Evolutionary conservation across 306 rosid genomes (phyloP), one percentile per base, ranked within the genome.

Genomic region (Lathyrus sativus): DNA sequence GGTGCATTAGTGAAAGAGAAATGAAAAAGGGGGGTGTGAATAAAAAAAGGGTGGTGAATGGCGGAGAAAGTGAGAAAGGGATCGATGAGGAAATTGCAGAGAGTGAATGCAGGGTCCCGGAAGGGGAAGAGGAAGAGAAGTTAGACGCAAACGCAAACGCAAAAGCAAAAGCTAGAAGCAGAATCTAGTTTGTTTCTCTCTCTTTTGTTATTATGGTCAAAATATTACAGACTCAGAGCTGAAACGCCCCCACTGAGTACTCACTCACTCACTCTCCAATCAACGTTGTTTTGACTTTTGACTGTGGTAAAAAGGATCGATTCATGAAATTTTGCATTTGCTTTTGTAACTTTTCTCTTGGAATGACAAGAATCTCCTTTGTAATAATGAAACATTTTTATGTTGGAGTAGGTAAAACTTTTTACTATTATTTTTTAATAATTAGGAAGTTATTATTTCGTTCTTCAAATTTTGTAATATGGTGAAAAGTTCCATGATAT

Each of bases 81-180:
- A 24, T 66, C 74, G 71, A 28, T 3, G 69, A 60, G 11, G 69
- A 48, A 48, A 35, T 38, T 31, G 35, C 24, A 66, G 24, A 56
- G 35, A 41, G 59, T 3, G 19, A 12, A 48, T 48, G 55, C 11
- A 15, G 10, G 50, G 6, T 44, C 11, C 35, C 35, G 18, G 17
- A 44, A 44, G 0, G n/a, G 37, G 65, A 51, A 69, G 22, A 7
- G 57, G 44, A 39, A 43, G 14, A 26, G 74, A 43, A 53, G 65
- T 44, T 9, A 77, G 61, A 76, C 80, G 80, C 80, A 77, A 53
- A 46, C 45, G 1, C 33, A 41, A 5, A 77, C 77, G 81, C 74
- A 65, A 65, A 56, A 22, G 4, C 22, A 38, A 17, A 28, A 53
- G 59, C 66, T 54, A 65, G 73, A 46, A 67, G 55, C 49, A 46